These are phyloP conservation scores for Venturia pyrina DNA, from an alignment of 2,329 filamentous ascomycete genomes.

Conservation along the genomic window DNA sequence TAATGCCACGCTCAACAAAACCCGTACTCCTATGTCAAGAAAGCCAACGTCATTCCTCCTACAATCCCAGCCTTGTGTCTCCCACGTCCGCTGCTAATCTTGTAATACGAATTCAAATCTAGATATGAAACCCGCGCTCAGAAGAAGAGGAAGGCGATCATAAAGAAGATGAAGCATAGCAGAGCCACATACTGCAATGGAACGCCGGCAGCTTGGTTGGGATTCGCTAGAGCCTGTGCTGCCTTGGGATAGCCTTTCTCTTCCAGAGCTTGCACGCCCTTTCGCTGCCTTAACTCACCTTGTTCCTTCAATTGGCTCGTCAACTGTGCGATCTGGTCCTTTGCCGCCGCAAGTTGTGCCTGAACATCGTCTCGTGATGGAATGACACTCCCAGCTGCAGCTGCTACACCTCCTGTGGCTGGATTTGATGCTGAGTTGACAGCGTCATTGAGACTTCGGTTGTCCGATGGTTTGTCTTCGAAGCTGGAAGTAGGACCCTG, in stretches of 20 bases:
- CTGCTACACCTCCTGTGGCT: background rate
- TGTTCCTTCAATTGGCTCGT: slow-evolving; percentile 54
- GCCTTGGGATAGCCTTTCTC: slow-evolving; percentile 46
- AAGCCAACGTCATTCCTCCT: background rate
- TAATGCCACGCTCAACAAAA: background rate
- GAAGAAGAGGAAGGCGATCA: slow-evolving; percentile 95
- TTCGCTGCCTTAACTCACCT: slow-evolving; percentile 65
- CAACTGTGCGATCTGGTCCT: slow-evolving; percentile 60
- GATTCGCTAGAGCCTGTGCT: slow-evolving; percentile 41
- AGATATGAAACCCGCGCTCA: slow-evolving; percentile 28
- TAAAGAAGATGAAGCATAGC: slow-evolving; percentile 80
- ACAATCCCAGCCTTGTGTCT: background rate
- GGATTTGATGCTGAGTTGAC: slow-evolving; percentile 14
- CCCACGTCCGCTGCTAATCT: background rate
- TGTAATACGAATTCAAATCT: background rate
- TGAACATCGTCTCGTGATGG: slow-evolving; percentile 55
- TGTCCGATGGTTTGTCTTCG: slow-evolving; percentile 25
- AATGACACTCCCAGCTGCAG: slow-evolving; percentile 20
- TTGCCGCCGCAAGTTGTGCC: slow-evolving; percentile 63
- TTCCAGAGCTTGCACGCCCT: slow-evolving; percentile 43
- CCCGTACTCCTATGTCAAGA: background rate
- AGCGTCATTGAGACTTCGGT: slow-evolving; percentile 24
- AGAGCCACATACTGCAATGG: slow-evolving; percentile 75
- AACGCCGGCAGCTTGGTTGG: slow-evolving; percentile 67
- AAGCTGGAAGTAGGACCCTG: slow-evolving; percentile 30